phyloP scores from a whole-genome alignment of 2,329 filamentous ascomycete species.

The Hypoxylon sp. region DNA sequence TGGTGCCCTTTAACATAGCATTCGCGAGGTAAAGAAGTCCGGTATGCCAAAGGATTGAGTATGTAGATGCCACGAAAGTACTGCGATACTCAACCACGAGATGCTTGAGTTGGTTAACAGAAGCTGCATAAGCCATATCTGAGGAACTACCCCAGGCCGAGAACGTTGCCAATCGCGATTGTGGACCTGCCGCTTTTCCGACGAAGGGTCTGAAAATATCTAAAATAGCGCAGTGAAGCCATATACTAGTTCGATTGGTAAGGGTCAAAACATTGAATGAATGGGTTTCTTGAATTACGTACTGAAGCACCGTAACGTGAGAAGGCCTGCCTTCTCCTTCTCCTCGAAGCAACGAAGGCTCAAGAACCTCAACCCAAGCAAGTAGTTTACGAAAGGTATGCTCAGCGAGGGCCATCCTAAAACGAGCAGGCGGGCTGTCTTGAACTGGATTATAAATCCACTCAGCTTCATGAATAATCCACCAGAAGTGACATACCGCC shows the following conservation, averaged over 20 bases:
- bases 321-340: constrained; percentile 49
- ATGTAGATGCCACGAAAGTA: constrained; percentile 52
- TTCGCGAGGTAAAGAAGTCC: constrained; percentile 58
- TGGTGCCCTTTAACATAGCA: constrained; percentile 51
- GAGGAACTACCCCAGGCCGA: constrained; percentile 49
- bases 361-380: constrained; percentile 55
- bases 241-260: constrained; percentile 52
- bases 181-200: constrained; percentile 3
- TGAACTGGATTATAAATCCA: constrained; percentile 50
- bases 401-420: constrained; percentile 52
- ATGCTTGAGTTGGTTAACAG: constrained; percentile 56
- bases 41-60: constrained; percentile 58
- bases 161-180: constrained; percentile 51
- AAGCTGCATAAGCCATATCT: constrained; percentile 53
- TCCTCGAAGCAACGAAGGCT: constrained; percentile 47
- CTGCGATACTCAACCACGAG: constrained; percentile 55
- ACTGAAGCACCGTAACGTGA: constrained; percentile 57
- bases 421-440: constrained; percentile 27
- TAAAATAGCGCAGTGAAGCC: constrained; percentile 56
- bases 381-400: constrained; percentile 57
- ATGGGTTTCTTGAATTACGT: constrained; percentile 31
- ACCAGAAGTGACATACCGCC: constrained; percentile 55
- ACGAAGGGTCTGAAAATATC: constrained; percentile 55
- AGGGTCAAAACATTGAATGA: not conserved
- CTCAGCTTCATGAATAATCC: constrained; percentile 53